These are phyloP conservation scores for Berkeleyomyces basicola DNA, from an alignment of 2,329 filamentous ascomycete genomes.

Conservation along the genomic window DNA sequence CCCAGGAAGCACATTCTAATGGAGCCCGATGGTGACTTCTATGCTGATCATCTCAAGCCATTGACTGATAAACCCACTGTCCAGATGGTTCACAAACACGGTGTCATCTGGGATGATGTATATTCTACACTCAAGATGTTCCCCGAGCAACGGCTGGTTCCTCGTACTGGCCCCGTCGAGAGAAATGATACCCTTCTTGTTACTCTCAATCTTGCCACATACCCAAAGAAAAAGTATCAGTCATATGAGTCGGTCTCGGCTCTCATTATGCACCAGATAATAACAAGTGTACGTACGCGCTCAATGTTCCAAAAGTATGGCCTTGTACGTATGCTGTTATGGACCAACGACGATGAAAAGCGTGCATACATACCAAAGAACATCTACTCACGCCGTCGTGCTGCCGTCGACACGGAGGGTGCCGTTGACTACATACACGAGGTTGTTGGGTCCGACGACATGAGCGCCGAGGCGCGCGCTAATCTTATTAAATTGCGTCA, in stretches of 20 bases:
- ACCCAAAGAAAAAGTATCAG: slow-evolving; percentile 32
- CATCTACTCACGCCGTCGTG: slow-evolving; percentile 37
- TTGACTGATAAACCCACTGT: slow-evolving; percentile 34
- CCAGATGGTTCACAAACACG: slow-evolving; percentile 36
- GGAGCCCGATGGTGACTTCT: slow-evolving; percentile 48
- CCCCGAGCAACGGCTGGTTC: slow-evolving; percentile 34
- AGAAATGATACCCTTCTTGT: slow-evolving; percentile 61
- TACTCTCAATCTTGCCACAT: slow-evolving; percentile 46
- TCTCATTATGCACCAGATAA: slow-evolving; percentile 45
- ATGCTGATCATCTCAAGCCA: slow-evolving; percentile 42
- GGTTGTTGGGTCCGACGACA: slow-evolving; percentile 30
- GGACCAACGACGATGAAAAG: slow-evolving; percentile 48
- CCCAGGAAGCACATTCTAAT: slow-evolving; percentile 73
- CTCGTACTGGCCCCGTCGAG: slow-evolving; percentile 26
- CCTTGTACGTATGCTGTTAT: slow-evolving; percentile 61
- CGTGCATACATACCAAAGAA: slow-evolving; percentile 41
- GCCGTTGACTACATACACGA: slow-evolving; percentile 42
- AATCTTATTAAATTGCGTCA: background rate
- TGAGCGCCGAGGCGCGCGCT: slow-evolving; percentile 16
- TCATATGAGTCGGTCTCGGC: slow-evolving; percentile 38
- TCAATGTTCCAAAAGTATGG: slow-evolving; percentile 59
- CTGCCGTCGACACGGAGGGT: slow-evolving; percentile 43
- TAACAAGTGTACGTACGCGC: slow-evolving; percentile 39
- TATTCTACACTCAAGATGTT: slow-evolving; percentile 33
- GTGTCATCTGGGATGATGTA: slow-evolving; percentile 45